Percentiles rank a stretch among this genome's conserved stretches.
phyloP scores from a whole-genome alignment of 345 rosid species.

The Geranium brycei region DNA sequence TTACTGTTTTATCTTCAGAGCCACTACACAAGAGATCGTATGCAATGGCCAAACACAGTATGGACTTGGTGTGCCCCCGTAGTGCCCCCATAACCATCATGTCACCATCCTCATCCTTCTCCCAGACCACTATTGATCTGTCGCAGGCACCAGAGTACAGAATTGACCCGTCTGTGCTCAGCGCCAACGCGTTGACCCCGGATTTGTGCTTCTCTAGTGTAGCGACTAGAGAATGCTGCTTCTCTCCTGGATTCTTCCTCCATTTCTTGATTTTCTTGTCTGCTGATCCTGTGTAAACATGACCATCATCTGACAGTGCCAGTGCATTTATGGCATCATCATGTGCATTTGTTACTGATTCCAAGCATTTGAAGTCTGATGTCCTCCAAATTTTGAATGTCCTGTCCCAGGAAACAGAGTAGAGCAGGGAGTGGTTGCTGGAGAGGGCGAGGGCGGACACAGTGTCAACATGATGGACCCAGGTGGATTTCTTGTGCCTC shows the following conservation, averaged over 20 bases:
- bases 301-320: conserved; percentile 42
- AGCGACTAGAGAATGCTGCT: conserved; percentile 38
- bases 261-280: conserved; percentile 71
- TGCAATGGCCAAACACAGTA: conserved; percentile 50
- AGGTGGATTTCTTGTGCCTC: conserved; percentile 65
- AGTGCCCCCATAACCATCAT: conserved; percentile 43
- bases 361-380: conserved; percentile 63
- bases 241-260: conserved; percentile 40
- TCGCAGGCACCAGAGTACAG: conserved; percentile 67
- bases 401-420: conserved; percentile 91
- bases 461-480: conserved; percentile 78
- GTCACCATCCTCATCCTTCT: conserved; percentile 27
- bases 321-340: conserved; percentile 81
- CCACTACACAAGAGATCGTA: conserved; percentile 64
- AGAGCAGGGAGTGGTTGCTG: conserved; percentile 49
- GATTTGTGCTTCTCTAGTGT: conserved; percentile 57
- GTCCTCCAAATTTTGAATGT: conserved; percentile 85
- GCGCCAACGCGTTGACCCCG: conserved; percentile 67
- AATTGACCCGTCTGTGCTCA: conserved; percentile 39
- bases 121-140: conserved; percentile 64
- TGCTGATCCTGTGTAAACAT: conserved; percentile 76
- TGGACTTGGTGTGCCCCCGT: conserved; percentile 63
- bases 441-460: conserved; percentile 75
- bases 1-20: conserved; percentile 66
- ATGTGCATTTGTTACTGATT: conserved; percentile 69